phyloP scores from a whole-genome alignment of 2,329 filamentous ascomycete species.

The Ceratocystis cubensis region DNA sequence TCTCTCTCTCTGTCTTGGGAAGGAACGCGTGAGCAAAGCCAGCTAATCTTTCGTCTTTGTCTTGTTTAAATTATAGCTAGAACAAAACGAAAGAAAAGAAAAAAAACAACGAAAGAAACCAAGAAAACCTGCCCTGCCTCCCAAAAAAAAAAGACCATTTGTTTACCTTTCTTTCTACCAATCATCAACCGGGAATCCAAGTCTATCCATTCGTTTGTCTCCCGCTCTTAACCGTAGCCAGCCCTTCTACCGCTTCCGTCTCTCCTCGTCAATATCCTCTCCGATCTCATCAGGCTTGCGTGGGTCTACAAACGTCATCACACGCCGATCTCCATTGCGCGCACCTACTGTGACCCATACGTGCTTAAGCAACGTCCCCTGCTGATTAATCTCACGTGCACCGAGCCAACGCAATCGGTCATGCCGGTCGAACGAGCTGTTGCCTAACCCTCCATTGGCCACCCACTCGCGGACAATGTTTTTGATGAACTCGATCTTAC shows the following conservation, averaged over 20 bases:
- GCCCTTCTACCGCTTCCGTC: conserved; percentile 16
- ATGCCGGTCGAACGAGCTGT: conserved; percentile 46
- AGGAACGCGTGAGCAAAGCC: conserved; percentile 16
- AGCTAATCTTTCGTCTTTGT: background rate
- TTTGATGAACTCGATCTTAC: conserved; percentile 62
- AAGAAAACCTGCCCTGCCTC: background rate
- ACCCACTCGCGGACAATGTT: conserved; percentile 60
- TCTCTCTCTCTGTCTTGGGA: background rate
- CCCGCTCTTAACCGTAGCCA: no score
- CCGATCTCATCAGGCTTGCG: conserved; percentile 41
- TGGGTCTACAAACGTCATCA: conserved; percentile 44
- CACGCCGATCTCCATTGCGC: conserved; percentile 44
- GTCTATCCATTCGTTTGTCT: background rate
- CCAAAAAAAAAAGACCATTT: background rate
- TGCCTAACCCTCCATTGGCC: conserved; percentile 55
- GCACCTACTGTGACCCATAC: conserved; percentile 59
- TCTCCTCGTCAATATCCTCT: conserved; percentile 38
- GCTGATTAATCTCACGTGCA: conserved; percentile 39
- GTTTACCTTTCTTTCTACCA: background rate
- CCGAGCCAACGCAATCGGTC: conserved; percentile 47
- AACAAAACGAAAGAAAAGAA: background rate
- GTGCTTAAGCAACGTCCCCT: conserved; percentile 41
- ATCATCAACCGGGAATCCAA: background rate
- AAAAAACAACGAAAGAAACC: background rate
- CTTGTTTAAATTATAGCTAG: conserved; percentile 3